These are phyloP conservation scores for Calocybe cyanea DNA, from an alignment of 768 basidiomycete genomes.

Conservation along the genomic window DNA sequence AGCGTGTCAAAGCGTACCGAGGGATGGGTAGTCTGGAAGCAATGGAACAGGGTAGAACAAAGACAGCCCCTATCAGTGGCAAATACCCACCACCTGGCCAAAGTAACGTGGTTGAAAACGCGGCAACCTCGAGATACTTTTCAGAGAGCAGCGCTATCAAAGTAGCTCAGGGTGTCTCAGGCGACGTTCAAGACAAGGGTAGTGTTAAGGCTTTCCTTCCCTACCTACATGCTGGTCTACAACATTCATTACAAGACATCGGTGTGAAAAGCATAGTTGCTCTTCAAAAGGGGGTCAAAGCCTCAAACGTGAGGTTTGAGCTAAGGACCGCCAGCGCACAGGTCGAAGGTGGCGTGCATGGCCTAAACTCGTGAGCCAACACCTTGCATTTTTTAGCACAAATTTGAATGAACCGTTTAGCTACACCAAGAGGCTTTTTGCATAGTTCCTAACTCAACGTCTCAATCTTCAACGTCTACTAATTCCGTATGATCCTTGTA, in stretches of 20 bases:
- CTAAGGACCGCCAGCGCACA: slow-evolving; percentile 92
- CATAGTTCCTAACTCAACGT: no score
- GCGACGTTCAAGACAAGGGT: slow-evolving; percentile 97
- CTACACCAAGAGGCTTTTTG: slow-evolving; percentile 38
- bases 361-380: slow-evolving; percentile 81
- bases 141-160: slow-evolving; percentile 90
- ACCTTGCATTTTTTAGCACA: slow-evolving; percentile 1
- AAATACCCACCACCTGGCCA: slow-evolving; percentile 50
- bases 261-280: slow-evolving; percentile 68
- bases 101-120: slow-evolving; percentile 68
- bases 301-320: slow-evolving; percentile 81
- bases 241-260: slow-evolving; percentile 94
- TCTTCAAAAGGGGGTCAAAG: slow-evolving; percentile 61
- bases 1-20: slow-evolving; percentile 97
- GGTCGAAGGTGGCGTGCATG: slow-evolving; percentile 94
- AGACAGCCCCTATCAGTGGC: slow-evolving; percentile 24
- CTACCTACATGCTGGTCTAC: slow-evolving; percentile 75
- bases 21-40: slow-evolving; percentile 98
- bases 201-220: slow-evolving; percentile 91
- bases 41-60: slow-evolving; percentile 74
- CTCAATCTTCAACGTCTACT: no score
- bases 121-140: slow-evolving; percentile 95
- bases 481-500: no score
- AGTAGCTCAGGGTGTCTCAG: slow-evolving; percentile 95
- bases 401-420: slow-evolving; percentile 15